Base-by-base conservation (phyloP, 2,329 filamentous ascomycete species). In the Cryphonectria parasitica region DNA sequence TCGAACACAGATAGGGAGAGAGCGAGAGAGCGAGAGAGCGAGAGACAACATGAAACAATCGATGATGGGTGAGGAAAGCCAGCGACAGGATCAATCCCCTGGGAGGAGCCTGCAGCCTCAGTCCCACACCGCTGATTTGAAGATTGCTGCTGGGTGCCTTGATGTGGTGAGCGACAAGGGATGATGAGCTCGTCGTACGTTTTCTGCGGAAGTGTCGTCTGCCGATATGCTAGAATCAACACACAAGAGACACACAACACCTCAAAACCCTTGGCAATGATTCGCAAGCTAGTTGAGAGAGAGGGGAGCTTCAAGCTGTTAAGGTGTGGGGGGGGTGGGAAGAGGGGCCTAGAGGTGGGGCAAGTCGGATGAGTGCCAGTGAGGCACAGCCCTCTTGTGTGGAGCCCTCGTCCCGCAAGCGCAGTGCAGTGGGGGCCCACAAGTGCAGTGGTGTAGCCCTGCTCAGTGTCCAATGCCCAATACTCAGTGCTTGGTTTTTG, bases 161-260 rank as follows among this genome's bases (percentile, higher is more conserved):
- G 61, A 25, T 64, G 13, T 28, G 61, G 36, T 64, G 61, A 31
- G 61, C 39, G 39, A 64, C 36, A n/a, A 64, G 61, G 39, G 7
- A 13, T 39, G 36, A 10, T 4, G 39, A 28, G 36, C 61, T 64
- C 39, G 61, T 64, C 61, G 61, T 64, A 64, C 61, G 61, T 62
- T 64, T 63, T 45, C 39, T 19, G 22, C 36, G 61, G 36, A 7
- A 25, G 61, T 45, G 39, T 13, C 15, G 39, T 41, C 11, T 28
- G 61, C 61, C 61, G 61, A 22, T 19, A 43, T 64, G 61, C 36
- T 25, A 64, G n/a, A 45, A 64, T 64, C 61, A 64, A 64, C 36
- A 39, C 34, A 13, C 52, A 31, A 56, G 28, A 58, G 5, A 31
- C 28, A 31, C 58, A 39, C 17, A 17, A 61, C 58, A 34, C 34